Evolutionary conservation across 345 rosid genomes (phyloP).

Genomic region (Heritiera littoralis): DNA sequence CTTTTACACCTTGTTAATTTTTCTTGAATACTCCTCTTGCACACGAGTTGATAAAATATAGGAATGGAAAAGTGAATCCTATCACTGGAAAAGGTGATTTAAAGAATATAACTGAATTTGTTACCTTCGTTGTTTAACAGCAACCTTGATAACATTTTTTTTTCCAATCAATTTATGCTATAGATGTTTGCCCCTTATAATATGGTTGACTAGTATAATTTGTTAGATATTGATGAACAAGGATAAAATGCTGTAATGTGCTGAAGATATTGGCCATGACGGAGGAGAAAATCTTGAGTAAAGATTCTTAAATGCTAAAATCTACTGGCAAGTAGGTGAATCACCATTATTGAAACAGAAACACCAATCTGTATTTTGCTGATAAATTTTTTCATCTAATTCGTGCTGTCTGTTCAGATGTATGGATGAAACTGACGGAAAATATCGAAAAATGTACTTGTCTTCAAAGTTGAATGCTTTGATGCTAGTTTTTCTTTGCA

Average conservation of each 20-base stretch:
- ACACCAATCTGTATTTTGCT: neutral
- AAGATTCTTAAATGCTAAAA: neutral
- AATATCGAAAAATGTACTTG: neutral
- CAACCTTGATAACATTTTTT: neutral
- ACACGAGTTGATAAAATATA: neutral
- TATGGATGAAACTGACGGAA: neutral
- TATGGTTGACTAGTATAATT: neutral
- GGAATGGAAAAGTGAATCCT: neutral
- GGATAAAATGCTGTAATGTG: neutral
- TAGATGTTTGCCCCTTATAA: neutral
- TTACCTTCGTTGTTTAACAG: neutral
- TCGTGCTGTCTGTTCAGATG: neutral
- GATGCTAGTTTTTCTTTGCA: neutral
- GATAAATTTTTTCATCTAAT: neutral
- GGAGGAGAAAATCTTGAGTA: neutral
- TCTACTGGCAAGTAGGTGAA: neutral
- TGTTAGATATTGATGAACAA: neutral
- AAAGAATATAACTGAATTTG: neutral
- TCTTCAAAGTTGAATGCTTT: neutral
- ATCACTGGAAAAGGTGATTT: neutral
- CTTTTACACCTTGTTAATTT: neutral
- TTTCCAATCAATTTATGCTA: neutral
- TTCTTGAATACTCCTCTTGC: neutral
- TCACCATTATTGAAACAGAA: neutral
- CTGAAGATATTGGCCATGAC: neutral